Evolutionary conservation across 441 rosid genomes (phyloP).

Genomic region (Theobroma grandiflorum): DNA sequence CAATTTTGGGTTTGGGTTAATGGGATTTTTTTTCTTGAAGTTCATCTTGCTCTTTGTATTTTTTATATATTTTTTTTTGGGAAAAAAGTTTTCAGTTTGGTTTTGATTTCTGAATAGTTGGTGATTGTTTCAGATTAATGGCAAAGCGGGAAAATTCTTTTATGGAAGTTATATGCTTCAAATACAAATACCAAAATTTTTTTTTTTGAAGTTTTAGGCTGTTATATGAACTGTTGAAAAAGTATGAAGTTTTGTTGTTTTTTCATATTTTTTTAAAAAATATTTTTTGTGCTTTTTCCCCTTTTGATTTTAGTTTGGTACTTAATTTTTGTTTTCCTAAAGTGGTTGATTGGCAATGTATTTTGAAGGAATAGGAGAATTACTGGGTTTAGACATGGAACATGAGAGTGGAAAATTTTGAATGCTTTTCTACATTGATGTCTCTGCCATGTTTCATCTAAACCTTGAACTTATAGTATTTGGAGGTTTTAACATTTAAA

Average conservation of each 20-base stretch:
- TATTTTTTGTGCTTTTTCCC: neutral
- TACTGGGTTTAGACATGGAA: neutral
- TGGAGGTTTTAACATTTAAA: neutral
- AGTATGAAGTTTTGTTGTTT: neutral
- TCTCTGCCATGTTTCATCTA: neutral
- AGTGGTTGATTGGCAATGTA: neutral
- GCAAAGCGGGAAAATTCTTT: neutral
- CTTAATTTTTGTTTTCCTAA: neutral
- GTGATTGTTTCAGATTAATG: neutral
- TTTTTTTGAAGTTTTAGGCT: neutral
- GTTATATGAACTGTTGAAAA: neutral
- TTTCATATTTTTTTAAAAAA: neutral
- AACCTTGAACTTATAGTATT: neutral
- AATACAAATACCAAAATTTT: too few relatives aligned
- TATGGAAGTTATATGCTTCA: neutral
- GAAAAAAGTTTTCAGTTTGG: neutral
- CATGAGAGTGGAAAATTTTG: neutral
- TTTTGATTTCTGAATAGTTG: neutral
- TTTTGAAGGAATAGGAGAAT: constrained; percentile 4
- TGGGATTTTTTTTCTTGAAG: neutral
- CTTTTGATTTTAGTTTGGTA: neutral
- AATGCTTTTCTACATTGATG: neutral
- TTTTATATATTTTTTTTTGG: neutral
- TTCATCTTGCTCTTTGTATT: neutral
- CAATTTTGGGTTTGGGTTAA: neutral